These are phyloP conservation scores for Hypoxylon sp. DNA, from an alignment of 2,329 filamentous ascomycete species.

Conservation along the genomic window DNA sequence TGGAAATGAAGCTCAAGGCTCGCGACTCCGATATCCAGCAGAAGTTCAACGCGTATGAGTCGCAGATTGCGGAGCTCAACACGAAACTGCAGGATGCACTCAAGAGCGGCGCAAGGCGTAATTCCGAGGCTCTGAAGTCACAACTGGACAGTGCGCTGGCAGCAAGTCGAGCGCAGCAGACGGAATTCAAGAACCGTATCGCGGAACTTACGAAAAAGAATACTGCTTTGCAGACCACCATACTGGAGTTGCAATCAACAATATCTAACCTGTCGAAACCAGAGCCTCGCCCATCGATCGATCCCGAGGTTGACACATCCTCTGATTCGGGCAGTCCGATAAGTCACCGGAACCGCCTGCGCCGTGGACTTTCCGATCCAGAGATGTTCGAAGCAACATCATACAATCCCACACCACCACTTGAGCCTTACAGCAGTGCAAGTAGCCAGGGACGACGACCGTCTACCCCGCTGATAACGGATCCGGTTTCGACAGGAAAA, in stretches of 20 bases:
- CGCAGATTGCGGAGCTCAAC: constrained; percentile 65
- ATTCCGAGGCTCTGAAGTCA: constrained; percentile 54
- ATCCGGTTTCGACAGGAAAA: constrained; percentile 50
- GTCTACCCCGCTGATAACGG: constrained; percentile 57
- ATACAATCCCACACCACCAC: constrained; percentile 61
- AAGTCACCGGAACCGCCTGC: constrained; percentile 56
- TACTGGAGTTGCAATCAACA: constrained; percentile 64
- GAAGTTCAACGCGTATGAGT: constrained; percentile 61
- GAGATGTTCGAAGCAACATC: constrained; percentile 61
- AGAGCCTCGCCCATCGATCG: constrained; percentile 37
- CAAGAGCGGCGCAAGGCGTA: constrained; percentile 50
- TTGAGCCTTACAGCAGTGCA: constrained; percentile 53
- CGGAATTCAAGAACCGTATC: constrained; percentile 68
- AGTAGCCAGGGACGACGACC: constrained; percentile 54
- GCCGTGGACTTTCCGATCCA: constrained; percentile 62
- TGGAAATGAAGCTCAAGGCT: constrained; percentile 70
- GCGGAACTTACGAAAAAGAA: constrained; percentile 66
- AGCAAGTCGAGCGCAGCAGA: constrained; percentile 67
- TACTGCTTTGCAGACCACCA: constrained; percentile 64
- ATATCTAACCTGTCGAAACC: constrained; percentile 46
- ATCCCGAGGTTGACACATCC: constrained; percentile 57
- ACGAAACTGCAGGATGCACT: constrained; percentile 60
- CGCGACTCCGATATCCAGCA: constrained; percentile 64
- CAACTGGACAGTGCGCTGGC: constrained; percentile 63
- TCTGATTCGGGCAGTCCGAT: constrained; percentile 59